Base-by-base conservation (phyloP, 2,329 filamentous ascomycete genomes). In the Pseudocercospora ulei region DNA sequence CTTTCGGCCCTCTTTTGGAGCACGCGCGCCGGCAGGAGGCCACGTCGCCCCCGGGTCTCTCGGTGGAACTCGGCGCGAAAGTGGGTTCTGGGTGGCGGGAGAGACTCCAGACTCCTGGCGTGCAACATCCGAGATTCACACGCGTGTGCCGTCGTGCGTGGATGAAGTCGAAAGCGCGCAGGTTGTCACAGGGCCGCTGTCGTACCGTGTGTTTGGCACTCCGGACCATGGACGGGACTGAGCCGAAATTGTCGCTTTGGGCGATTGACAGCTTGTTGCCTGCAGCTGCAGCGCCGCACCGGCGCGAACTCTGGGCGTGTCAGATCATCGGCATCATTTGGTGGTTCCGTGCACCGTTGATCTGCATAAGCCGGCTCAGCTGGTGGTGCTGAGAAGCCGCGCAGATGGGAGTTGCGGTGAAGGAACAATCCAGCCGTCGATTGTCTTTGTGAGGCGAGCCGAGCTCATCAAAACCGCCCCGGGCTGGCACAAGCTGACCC, bases 181-280 rank as follows among this genome's bases (percentile, higher is more conserved):
- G 11, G 16, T 13, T 26, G 28, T 11, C 34, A 35, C 40, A 43
- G 27, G 35, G 17, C 40, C 40, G 40, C 27, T 36, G 37, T 38
- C 35, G 30, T 33, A 27, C 40, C 40, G 40, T 36, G 35, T 43
- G 40, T 35, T 43, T 38, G 40, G 37, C 31, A 25, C 40, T 31
- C 28, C 35, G 35, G 20, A 35, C 22, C 25, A 35, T 38, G 39
- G 23, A 38, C 39, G 27, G 31, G 26, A 18, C 25, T 38, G 19
- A 20, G 12, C 39, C 40, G 40, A 38, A 35, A 29, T 35, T 38
- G 28, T 36, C 20, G 31, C 37, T 38, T 38, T 35, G n/a, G 30
- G 30, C 20, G 17, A 33, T 33, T 33, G 7, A 7, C 29, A 35
- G 23, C 40, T 38, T 35, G 40, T 16, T 7, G 35, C 9, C 35